Percentiles rank a stretch among this genome's conserved stretches.
These are phyloP conservation scores for Trametes sp. DNA, from an alignment of 1,284 basidiomycete species.

Conservation along the genomic window DNA sequence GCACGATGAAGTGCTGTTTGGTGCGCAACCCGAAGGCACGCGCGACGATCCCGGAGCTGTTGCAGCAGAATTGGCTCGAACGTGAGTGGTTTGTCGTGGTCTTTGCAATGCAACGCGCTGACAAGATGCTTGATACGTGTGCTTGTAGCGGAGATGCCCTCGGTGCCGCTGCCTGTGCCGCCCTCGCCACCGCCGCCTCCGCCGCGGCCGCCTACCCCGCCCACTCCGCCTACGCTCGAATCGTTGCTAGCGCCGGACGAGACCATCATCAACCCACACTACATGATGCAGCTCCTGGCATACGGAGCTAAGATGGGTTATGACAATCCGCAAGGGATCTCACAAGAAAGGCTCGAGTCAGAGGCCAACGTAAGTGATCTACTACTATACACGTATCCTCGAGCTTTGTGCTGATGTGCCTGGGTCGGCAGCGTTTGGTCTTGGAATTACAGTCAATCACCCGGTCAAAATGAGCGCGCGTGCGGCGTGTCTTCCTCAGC, in stretches of 20 bases:
- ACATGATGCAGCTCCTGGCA: conserved; percentile 73
- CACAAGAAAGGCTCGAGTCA: conserved; percentile 15
- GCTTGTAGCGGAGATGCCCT: conserved; percentile 4
- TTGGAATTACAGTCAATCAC: conserved; percentile 23
- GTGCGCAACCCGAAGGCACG: conserved; percentile 78
- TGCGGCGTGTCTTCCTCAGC: not conserved
- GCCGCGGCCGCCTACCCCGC: conserved; percentile 42
- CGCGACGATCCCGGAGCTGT: conserved; percentile 80
- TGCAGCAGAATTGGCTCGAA: conserved; percentile 74
- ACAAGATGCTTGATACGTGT: not conserved
- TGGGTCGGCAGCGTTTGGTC: conserved; percentile 20
- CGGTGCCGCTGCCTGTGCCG: not conserved
- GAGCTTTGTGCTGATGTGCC: not conserved
- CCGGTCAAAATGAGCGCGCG: not conserved
- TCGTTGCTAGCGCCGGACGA: conserved; percentile 57
- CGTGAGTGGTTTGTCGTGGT: conserved; percentile 45
- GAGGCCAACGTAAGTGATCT: conserved; percentile 34
- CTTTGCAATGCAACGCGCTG: not conserved
- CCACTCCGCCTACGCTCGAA: conserved; percentile 30
- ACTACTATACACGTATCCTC: too few relatives aligned
- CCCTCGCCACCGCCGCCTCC: conserved; percentile 34
- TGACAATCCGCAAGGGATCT: conserved; percentile 12
- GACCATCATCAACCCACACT: conserved; percentile 75
- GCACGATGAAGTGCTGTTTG: conserved; percentile 80
- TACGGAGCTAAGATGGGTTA: conserved; percentile 62